Base-by-base conservation (phyloP, 805 yeast species). In the Pichia deserticola region DNA sequence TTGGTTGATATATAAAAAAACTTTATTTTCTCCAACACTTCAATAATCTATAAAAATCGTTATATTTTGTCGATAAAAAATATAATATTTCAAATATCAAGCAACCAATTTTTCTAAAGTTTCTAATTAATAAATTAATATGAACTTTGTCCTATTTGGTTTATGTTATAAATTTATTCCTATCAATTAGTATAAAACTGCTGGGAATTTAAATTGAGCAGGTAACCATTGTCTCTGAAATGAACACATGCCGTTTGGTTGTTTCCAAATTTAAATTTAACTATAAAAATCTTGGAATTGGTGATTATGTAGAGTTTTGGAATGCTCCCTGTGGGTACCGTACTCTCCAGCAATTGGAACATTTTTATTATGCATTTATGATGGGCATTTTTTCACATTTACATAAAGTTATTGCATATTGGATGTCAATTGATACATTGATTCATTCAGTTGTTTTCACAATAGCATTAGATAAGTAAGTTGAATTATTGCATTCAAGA, bases 321-420 rank as follows among this genome's bases (percentile, higher is more conserved):
- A 51, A 50, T 27, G 29, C 28, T 3, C 5, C 28, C 3, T 57
- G 59, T 43, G 46, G 44, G 4, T 57, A 58, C 36, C 54, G 4
- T 57, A 58, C 36, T 53, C 59, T 5, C 61, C 60, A 10, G 47
- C 42, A 3, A 33, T 49, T 10, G 61, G 60, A 5, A 15, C 56
- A 5, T 1, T 57, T 2, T 32, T 55, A 10, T 7, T 54, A 7
- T 58, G 61, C 45, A 40, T 50, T 7, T 39, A 40, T 10, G 67
- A 66, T n/a, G n/a, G n/a, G n/a, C n/a, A n/a, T n/a, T n/a, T n/a
- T n/a, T n/a, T n/a, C n/a, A n/a, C 70, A 73, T 32, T 78, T 77
- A 58, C 96, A 88, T 64, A 82, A 75, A 62, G 37, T 42, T 33
- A 27, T 42, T 42, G 45, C 45, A 79, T 86, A 86, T 57, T 70